phyloP scores from a whole-genome alignment of 257 asterid species.

The Gentiana straminea region DNA sequence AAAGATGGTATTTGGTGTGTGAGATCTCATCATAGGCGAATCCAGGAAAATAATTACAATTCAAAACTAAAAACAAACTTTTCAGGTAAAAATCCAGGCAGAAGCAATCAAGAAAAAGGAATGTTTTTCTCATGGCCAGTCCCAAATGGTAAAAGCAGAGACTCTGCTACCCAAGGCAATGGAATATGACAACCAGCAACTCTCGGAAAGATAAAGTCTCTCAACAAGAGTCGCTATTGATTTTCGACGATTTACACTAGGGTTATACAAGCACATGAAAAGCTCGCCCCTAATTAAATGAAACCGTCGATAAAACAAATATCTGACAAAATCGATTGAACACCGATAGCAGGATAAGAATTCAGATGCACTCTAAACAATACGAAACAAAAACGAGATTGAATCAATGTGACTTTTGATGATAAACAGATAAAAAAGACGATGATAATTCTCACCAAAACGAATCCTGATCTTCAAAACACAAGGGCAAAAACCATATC shows the following conservation, averaged over 20 bases:
- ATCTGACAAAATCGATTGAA: too few species aligned
- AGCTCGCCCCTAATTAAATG: constrained; percentile 12
- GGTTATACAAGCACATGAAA: constrained; percentile 10
- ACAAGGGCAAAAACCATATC: too few species aligned
- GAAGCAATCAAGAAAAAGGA: neutral
- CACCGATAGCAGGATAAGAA: too few species aligned
- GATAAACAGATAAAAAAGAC: too few species aligned
- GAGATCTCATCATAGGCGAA: constrained; percentile 43
- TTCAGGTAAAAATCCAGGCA: too few species aligned
- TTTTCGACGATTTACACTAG: constrained; percentile 14
- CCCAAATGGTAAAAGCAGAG: constrained; percentile 51
- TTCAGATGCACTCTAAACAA: too few species aligned
- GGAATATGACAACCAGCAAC: constrained; percentile 47
- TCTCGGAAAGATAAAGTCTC: constrained; percentile 17
- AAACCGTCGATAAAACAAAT: constrained; percentile 6
- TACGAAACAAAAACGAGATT: too few species aligned
- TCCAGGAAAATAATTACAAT: too few species aligned
- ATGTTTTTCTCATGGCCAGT: constrained; percentile 65
- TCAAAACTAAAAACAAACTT: too few species aligned
- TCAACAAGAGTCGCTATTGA: constrained; percentile 7
- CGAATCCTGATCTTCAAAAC: too few species aligned
- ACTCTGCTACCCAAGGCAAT: constrained; percentile 56
- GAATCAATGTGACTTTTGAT: too few species aligned
- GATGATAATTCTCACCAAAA: too few species aligned
- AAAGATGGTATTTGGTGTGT: constrained; percentile 48